Evolutionary conservation across 2,329 filamentous ascomycete species (phyloP).

Genomic region (Apiospora arundinis): DNA sequence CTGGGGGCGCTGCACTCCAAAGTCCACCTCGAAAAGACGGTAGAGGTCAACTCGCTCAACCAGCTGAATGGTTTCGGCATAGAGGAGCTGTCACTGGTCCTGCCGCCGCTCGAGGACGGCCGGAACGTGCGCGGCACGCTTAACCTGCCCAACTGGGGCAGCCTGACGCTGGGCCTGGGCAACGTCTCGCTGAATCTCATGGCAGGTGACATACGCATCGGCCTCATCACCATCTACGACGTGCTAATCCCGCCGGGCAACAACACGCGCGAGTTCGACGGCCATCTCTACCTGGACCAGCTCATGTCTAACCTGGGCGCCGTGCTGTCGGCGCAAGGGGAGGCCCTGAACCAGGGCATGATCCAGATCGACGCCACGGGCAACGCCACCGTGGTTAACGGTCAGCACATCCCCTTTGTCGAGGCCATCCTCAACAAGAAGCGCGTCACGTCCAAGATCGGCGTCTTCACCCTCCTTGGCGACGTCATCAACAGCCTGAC

Average conservation of each 20-base stretch:
- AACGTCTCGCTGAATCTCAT: slow-evolving; percentile 53
- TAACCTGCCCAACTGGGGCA: slow-evolving; percentile 52
- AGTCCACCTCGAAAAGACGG: slow-evolving; percentile 48
- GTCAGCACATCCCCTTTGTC: slow-evolving; percentile 50
- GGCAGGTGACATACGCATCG: slow-evolving; percentile 47
- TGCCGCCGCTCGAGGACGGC: slow-evolving; percentile 45
- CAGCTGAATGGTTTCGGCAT: slow-evolving; percentile 47
- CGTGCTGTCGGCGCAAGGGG: slow-evolving; percentile 46
- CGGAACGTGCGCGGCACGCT: slow-evolving; percentile 51
- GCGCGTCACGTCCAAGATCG: slow-evolving; percentile 42
- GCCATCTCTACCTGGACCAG: slow-evolving; percentile 48
- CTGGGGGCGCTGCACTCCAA: slow-evolving; percentile 47
- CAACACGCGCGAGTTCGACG: slow-evolving; percentile 48
- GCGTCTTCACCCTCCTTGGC: slow-evolving; percentile 46
- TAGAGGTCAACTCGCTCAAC: slow-evolving; percentile 47
- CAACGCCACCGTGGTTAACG: slow-evolving; percentile 49
- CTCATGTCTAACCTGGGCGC: slow-evolving; percentile 49
- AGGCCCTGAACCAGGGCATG: slow-evolving; percentile 46
- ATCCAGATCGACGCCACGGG: slow-evolving; percentile 49
- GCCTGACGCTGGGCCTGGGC: slow-evolving; percentile 51
- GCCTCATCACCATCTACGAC: slow-evolving; percentile 46
- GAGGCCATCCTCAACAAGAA: slow-evolving; percentile 51
- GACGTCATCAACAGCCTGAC: slow-evolving; percentile 39
- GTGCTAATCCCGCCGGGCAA: slow-evolving; percentile 50
- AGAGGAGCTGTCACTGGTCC: slow-evolving; percentile 42